These are phyloP conservation scores for Mallotus nudiflorus DNA, from an alignment of 345 rosid species.

Conservation along the genomic window DNA sequence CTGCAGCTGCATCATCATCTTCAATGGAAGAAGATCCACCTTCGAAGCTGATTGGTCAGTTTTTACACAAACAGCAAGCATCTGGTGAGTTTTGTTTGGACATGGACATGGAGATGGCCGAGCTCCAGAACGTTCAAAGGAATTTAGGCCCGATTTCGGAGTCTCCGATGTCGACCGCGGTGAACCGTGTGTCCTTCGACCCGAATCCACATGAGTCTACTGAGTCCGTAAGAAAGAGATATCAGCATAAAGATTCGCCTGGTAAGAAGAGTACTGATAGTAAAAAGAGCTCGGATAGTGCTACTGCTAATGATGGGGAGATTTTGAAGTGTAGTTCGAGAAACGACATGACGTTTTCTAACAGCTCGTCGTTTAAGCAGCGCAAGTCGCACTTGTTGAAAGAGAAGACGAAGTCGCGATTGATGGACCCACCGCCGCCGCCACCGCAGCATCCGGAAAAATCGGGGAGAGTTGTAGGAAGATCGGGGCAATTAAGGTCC, in stretches of 20 bases:
- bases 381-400: slow-evolving; percentile 25
- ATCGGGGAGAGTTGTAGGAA: slow-evolving; percentile 24
- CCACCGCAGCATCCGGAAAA: slow-evolving; percentile 17
- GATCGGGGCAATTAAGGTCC: slow-evolving; percentile 34
- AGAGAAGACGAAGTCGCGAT: slow-evolving; percentile 32
- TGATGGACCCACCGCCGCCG: slow-evolving; percentile 31
- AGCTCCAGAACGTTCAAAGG: slow-evolving; percentile 39
- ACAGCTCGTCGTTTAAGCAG: slow-evolving; percentile 23
- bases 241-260: slow-evolving; percentile 20
- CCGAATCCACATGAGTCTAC: slow-evolving; percentile 17
- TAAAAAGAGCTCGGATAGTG: slow-evolving; percentile 10
- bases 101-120: slow-evolving; percentile 70
- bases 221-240: slow-evolving; percentile 26
- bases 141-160: slow-evolving; percentile 41
- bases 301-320: slow-evolving; percentile 12
- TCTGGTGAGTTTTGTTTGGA: slow-evolving; percentile 74
- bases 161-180: slow-evolving; percentile 32
- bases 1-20: background rate
- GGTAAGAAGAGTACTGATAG: slow-evolving; percentile 10
- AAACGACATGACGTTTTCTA: slow-evolving; percentile 12
- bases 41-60: slow-evolving; percentile 64
- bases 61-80: slow-evolving; percentile 67
- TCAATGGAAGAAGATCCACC: slow-evolving; percentile 65
- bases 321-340: slow-evolving; percentile 28
- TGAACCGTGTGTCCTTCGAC: slow-evolving; percentile 41